These are phyloP conservation scores for Ogataea wickerhamii DNA, from an alignment of 805 yeast species.

Conservation along the genomic window DNA sequence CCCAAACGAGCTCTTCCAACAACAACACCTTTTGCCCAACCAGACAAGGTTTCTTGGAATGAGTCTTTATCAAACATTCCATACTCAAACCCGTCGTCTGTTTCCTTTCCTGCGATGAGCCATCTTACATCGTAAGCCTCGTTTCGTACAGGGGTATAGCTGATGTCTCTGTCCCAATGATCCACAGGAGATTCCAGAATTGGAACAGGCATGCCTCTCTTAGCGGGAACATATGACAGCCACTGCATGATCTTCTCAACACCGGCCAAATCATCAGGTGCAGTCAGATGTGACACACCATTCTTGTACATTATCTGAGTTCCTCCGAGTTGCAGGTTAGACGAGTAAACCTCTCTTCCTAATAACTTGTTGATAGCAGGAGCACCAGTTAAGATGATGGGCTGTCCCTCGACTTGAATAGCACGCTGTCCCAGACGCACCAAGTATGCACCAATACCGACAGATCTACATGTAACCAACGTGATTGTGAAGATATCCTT, in stretches of 20 bases:
- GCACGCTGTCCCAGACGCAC: slow-evolving; percentile 99
- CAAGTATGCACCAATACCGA: slow-evolving; percentile 98
- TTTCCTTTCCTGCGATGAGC: slow-evolving; percentile 82
- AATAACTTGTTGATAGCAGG: slow-evolving; percentile 95
- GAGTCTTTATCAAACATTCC: slow-evolving; percentile 93
- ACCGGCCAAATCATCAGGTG: slow-evolving; percentile 95
- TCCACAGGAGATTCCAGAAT: slow-evolving; percentile 70
- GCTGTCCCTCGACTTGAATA: slow-evolving; percentile 98
- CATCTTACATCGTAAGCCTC: slow-evolving; percentile 89
- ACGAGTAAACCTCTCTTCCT: slow-evolving; percentile 95
- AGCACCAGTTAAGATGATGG: slow-evolving; percentile 97
- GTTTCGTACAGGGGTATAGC: slow-evolving; percentile 65
- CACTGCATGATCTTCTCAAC: slow-evolving; percentile 91
- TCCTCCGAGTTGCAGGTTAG: slow-evolving; percentile 97
- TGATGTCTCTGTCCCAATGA: slow-evolving; percentile 91
- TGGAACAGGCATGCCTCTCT: slow-evolving; percentile 87
- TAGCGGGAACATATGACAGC: slow-evolving; percentile 93
- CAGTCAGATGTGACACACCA: slow-evolving; percentile 98
- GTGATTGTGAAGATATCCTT: slow-evolving; percentile 96
- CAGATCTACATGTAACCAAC: slow-evolving; percentile 99
- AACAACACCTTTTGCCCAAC: slow-evolving; percentile 99
- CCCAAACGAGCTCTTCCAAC: slow-evolving; percentile 98
- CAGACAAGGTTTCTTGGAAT: slow-evolving; percentile 93
- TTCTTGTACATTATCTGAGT: slow-evolving; percentile 97
- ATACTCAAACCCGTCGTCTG: slow-evolving; percentile 69